A percentile compares a stretch with the other conserved stretches of the same genome.
Evolutionary conservation across 2,329 filamentous ascomycete species (phyloP).

Genomic region (Botrytis byssoidea): DNA sequence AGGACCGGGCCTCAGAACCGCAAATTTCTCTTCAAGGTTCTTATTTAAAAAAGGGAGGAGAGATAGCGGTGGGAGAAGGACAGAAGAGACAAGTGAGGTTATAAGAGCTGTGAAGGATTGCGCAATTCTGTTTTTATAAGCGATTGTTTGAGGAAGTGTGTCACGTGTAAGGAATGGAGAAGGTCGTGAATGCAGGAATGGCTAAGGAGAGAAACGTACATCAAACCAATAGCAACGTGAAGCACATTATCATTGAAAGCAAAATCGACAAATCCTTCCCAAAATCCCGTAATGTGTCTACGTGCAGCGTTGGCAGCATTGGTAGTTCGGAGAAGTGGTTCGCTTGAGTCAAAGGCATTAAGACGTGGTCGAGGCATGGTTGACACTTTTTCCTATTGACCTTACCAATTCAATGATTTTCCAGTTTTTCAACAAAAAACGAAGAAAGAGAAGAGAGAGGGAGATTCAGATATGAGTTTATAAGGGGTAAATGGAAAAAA

Average conservation of each 20-base stretch:
- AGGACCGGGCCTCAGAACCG: slow-evolving; percentile 59
- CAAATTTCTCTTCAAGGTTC: slow-evolving; percentile 74
- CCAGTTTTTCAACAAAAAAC: background rate
- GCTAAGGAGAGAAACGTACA: slow-evolving; percentile 46
- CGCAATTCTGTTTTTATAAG: slow-evolving; percentile 53
- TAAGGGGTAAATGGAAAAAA: background rate
- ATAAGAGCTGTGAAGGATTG: slow-evolving; percentile 69
- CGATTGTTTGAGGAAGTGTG: background rate
- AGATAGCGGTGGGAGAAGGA: slow-evolving; percentile 67
- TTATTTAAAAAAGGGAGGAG: slow-evolving; percentile 66
- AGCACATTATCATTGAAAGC: slow-evolving; percentile 73
- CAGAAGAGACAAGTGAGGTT: slow-evolving; percentile 68
- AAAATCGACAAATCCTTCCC: slow-evolving; percentile 68
- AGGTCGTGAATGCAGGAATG: background rate
- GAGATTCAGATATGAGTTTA: too few species aligned
- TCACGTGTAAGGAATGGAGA: background rate
- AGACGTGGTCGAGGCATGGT: slow-evolving; percentile 27
- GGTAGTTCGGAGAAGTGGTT: slow-evolving; percentile 32
- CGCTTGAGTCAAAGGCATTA: slow-evolving; percentile 28
- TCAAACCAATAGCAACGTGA: slow-evolving; percentile 72
- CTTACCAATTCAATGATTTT: background rate
- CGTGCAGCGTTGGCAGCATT: slow-evolving; percentile 28
- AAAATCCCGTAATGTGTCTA: slow-evolving; percentile 46
- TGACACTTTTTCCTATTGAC: background rate
- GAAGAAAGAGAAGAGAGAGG: background rate